Percentiles rank a stretch among this genome's conserved stretches.
Evolutionary conservation across 2,329 filamentous ascomycete genomes (phyloP).

Genomic region (Colletotrichum spinosum): DNA sequence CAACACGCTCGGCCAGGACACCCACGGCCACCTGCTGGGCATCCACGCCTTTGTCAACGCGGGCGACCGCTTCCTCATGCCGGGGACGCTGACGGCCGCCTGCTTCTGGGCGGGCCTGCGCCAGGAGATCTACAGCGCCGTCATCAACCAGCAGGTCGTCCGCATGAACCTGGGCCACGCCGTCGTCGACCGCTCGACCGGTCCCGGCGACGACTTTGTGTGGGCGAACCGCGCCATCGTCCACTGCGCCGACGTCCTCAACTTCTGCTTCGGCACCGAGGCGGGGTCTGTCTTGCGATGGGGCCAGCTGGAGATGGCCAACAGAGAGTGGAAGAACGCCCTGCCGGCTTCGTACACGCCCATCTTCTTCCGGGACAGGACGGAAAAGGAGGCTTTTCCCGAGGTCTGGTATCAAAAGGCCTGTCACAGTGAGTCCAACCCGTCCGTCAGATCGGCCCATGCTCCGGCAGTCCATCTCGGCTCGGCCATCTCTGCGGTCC

Average conservation of each 20-base stretch:
- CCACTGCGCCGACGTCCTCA: constrained; percentile 71
- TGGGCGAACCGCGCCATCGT: constrained; percentile 74
- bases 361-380: constrained; percentile 37
- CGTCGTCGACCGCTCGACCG: constrained; percentile 63
- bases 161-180: constrained; percentile 60
- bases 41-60: constrained; percentile 61
- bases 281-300: constrained; percentile 34
- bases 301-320: constrained; percentile 37
- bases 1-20: constrained; percentile 53
- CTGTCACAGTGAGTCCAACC: constrained; percentile 34
- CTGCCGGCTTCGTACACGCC: constrained; percentile 38
- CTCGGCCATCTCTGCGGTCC: no score
- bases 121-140: constrained; percentile 70
- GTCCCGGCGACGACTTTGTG: constrained; percentile 60
- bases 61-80: constrained; percentile 46
- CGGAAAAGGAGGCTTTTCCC: constrained; percentile 50
- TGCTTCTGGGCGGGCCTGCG: constrained; percentile 70
- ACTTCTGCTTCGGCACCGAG: constrained; percentile 68
- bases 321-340: constrained; percentile 38
- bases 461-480: not conserved
- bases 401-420: constrained; percentile 39
- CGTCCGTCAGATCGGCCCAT: no score
- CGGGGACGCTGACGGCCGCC: constrained; percentile 58
- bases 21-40: constrained; percentile 59
- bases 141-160: constrained; percentile 59